Base-by-base conservation (phyloP, 345 rosid species). In the Aquilaria malaccensis region DNA sequence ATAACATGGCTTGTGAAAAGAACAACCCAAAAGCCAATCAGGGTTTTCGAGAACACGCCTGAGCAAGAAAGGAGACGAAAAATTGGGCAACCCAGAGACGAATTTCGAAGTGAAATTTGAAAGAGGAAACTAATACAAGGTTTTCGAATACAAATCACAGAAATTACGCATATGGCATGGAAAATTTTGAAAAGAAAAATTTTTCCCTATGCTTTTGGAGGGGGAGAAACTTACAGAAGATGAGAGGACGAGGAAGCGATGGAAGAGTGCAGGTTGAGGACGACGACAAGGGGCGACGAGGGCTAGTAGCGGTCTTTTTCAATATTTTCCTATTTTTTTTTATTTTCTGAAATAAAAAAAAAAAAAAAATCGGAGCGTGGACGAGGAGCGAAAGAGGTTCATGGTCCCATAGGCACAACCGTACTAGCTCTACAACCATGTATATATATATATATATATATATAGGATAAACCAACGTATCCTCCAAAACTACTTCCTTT, bases 211-310 rank as follows among this genome's bases (percentile, higher is more conserved):
- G 22, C 22, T 22, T 22, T 22, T 22, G 22, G 3, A 50, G 59
- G 58, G 60, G 52, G 81, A 43, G 72, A 63, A 60, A 77, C 83
- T 77, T 71, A 81, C 89, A 56, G 65, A 50, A 71, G 55, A 67
- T 59, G 60, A 49, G 33, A 63, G 53, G 63, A 56, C 62, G 62
- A 66, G 45, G 54, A 57, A 74, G 69, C 67, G 65, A 70, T 48
- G 70, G 63, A 60, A 59, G 59, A 67, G 69, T 54, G 78, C 73
- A 72, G 37, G 48, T 29, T 46, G 31, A 31, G 46, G 29, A 50
- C 62, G 33, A 64, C 56, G 61, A 67, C 67, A 50, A 65, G 30
- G 62, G 61, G 59, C 59, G 45, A 43, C 32, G 68, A 59, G 59
- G 61, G 63, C 52, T 59, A 53, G 51, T 69, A 55, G 59, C 63